Evolutionary conservation across 495 filamentous ascomycete species (phyloP).

Genomic region (Cercophora scortea): DNA sequence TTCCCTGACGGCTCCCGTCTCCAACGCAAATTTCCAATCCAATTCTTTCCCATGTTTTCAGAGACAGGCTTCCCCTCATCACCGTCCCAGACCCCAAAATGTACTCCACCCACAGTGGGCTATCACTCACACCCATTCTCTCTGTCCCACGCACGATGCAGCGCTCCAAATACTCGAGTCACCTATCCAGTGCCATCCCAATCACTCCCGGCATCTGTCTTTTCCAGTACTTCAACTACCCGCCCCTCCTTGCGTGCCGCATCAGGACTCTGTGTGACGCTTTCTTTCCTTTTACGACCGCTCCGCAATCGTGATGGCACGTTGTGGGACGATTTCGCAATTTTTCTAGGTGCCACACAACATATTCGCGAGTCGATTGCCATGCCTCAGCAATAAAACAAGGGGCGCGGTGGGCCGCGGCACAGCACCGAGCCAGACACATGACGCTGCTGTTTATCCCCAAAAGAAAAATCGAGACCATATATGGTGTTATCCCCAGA

Average conservation of each 20-base stretch:
- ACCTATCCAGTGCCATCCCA: neutral
- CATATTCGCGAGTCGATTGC: neutral
- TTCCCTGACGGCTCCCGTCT: too few species aligned
- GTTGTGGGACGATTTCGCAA: neutral
- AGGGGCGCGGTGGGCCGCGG: too few species aligned
- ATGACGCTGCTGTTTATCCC: too few species aligned
- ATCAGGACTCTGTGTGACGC: neutral
- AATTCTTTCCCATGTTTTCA: too few species aligned
- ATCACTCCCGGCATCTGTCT: neutral
- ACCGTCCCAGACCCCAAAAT: too few species aligned
- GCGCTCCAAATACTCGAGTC: neutral
- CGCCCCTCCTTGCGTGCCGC: constrained; percentile 6
- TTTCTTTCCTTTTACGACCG: neutral
- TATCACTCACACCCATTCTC: neutral
- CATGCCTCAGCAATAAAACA: neutral
- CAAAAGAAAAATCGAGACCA: neutral
- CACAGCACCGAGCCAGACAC: too few species aligned
- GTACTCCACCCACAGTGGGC: too few species aligned
- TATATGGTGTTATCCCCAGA: neutral
- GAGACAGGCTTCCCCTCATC: too few species aligned
- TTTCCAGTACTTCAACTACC: constrained; percentile 4
- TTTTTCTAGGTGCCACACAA: neutral
- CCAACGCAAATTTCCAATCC: too few species aligned
- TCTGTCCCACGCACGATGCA: neutral
- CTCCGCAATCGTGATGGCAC: neutral